phyloP scores from a whole-genome alignment of 2,329 filamentous ascomycete species.

The Didymella exigua region DNA sequence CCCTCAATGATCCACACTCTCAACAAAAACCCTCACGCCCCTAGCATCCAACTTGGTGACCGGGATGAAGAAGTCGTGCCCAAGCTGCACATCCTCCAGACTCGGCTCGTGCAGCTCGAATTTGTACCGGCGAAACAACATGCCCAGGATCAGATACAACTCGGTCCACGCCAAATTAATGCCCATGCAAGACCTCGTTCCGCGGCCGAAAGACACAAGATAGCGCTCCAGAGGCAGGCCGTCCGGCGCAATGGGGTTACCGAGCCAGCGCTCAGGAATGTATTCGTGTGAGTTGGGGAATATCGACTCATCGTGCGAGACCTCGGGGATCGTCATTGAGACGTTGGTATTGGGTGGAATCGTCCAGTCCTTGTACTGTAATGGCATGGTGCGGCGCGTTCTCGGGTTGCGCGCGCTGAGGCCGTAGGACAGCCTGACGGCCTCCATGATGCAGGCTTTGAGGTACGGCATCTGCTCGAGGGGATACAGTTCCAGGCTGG shows the following conservation, averaged over 20 bases:
- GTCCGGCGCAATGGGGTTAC: constrained; percentile 31
- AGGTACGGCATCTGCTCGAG: constrained; percentile 38
- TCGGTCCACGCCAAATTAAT: constrained; percentile 48
- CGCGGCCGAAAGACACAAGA: constrained; percentile 51
- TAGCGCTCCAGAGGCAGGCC: constrained; percentile 48
- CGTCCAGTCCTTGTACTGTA: constrained; percentile 36
- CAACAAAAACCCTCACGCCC: constrained; percentile 44
- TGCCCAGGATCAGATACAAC: constrained; percentile 41
- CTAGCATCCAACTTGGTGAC: constrained; percentile 40
- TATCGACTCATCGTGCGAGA: constrained; percentile 44
- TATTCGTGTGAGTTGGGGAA: constrained; percentile 47
- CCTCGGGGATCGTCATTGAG: constrained; percentile 46
- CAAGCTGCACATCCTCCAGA: constrained; percentile 40
- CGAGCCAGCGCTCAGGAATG: constrained; percentile 52
- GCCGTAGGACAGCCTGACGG: constrained; percentile 47
- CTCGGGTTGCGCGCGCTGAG: constrained; percentile 48
- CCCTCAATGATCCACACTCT: constrained; percentile 10
- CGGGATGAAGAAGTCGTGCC: constrained; percentile 50
- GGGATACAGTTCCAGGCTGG: constrained; percentile 27
- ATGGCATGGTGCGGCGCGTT: constrained; percentile 26
- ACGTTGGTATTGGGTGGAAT: constrained; percentile 46
- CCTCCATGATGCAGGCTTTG: constrained; percentile 39
- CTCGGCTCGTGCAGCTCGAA: constrained; percentile 41
- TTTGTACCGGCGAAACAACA: constrained; percentile 41
- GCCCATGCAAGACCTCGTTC: constrained; percentile 52